These are phyloP conservation scores for Metarhizium guizhouense DNA, from an alignment of 2,329 filamentous ascomycete species.

Conservation along the genomic window DNA sequence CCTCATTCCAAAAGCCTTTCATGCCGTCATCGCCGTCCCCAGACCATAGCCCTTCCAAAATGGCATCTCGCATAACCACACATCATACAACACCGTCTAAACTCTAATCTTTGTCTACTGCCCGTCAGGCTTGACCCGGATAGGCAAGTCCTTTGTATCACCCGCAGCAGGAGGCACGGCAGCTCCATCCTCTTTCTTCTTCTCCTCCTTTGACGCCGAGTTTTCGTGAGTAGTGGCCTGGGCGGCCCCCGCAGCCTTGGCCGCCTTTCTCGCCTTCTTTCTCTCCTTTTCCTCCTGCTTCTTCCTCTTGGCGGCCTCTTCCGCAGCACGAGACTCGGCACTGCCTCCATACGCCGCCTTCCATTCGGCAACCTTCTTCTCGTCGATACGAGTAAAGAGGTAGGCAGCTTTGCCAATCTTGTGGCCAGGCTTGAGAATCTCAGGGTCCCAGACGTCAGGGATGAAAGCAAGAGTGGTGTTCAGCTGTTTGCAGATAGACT, in stretches of 20 bases:
- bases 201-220: constrained; percentile 2
- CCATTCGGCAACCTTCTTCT: constrained; percentile 78
- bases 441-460: constrained; percentile 56
- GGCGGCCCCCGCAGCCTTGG: constrained; percentile 25
- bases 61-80: not conserved
- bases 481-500: constrained; percentile 70
- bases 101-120: not conserved
- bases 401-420: constrained; percentile 72
- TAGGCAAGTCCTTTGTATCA: constrained; percentile 14
- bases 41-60: not conserved
- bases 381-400: constrained; percentile 74
- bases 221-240: constrained; percentile 7
- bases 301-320: constrained; percentile 40
- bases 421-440: constrained; percentile 61
- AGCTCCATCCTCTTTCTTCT: constrained; percentile 11
- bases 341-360: constrained; percentile 62
- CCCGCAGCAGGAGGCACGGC: constrained; percentile 10
- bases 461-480: constrained; percentile 35
- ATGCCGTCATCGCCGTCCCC: not conserved
- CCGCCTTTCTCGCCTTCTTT: constrained; percentile 25
- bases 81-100: not conserved
- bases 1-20: not conserved
- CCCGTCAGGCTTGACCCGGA: constrained; percentile 11
- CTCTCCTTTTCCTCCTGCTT: constrained; percentile 41
- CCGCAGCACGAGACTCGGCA: constrained; percentile 36